phyloP scores from a whole-genome alignment of 164 flowering plant species.

The Euptelea pleiosperma region DNA sequence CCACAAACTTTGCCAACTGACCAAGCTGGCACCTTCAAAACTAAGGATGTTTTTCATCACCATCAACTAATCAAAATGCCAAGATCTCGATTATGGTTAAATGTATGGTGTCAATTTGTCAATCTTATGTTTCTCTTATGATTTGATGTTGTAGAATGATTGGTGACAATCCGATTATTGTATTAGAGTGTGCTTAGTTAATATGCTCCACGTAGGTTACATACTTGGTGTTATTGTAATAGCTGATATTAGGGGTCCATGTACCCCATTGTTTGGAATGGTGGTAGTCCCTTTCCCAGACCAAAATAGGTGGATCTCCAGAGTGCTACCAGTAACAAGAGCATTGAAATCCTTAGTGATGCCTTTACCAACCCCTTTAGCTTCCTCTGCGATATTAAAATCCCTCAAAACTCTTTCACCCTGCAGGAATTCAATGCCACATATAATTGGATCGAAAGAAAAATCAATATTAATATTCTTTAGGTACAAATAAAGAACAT shows the following conservation, averaged over 20 bases:
- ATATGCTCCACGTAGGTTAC: too few relatives aligned
- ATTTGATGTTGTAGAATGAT: too few relatives aligned
- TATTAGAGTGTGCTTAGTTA: too few relatives aligned
- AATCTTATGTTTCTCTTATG: too few relatives aligned
- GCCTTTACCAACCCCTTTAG: constrained; percentile 52
- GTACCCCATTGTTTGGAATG: constrained; percentile 56
- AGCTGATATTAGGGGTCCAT: constrained; percentile 88
- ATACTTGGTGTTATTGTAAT: constrained; percentile 76
- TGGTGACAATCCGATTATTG: too few relatives aligned
- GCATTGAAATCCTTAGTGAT: constrained; percentile 29
- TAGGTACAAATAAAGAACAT: background rate
- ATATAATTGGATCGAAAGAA: background rate
- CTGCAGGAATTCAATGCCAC: constrained; percentile 23
- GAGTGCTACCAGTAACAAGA: constrained; percentile 39
- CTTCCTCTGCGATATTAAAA: constrained; percentile 55
- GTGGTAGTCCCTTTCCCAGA: constrained; percentile 69
- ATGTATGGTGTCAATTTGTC: too few relatives aligned
- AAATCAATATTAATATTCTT: background rate
- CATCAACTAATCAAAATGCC: too few relatives aligned
- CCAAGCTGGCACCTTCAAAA: too few relatives aligned
- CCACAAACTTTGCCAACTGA: too few relatives aligned
- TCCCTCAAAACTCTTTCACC: constrained; percentile 35
- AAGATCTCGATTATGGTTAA: too few relatives aligned
- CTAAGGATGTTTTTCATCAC: too few relatives aligned
- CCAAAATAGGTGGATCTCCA: constrained; percentile 79